phyloP scores from a whole-genome alignment of 2,329 filamentous ascomycete genomes.

The Colletotrichum musae region DNA sequence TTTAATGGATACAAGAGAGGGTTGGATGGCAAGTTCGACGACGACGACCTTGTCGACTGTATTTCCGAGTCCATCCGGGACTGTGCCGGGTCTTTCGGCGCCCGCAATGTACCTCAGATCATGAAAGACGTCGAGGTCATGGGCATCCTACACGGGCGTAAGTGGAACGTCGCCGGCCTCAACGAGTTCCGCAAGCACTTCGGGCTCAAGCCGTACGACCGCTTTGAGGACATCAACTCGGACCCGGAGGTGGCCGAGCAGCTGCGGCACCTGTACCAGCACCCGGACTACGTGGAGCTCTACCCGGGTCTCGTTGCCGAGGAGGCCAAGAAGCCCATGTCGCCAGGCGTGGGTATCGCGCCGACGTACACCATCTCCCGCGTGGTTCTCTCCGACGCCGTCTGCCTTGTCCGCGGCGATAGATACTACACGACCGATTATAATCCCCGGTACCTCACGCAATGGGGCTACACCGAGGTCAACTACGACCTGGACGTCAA shows the following conservation, averaged over 20 bases:
- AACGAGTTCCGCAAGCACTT: conserved; percentile 92
- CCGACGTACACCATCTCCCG: conserved; percentile 84
- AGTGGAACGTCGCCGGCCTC: conserved; percentile 83
- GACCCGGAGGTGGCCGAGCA: conserved; percentile 79
- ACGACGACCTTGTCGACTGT: conserved; percentile 82
- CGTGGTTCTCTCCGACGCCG: conserved; percentile 83
- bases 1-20: conserved; percentile 78
- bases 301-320: conserved; percentile 86
- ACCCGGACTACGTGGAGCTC: conserved; percentile 84
- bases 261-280: conserved; percentile 79
- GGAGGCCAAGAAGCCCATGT: conserved; percentile 81
- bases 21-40: conserved; percentile 77
- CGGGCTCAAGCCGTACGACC: conserved; percentile 80
- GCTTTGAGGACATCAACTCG: conserved; percentile 87
- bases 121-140: conserved; percentile 85
- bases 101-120: conserved; percentile 79
- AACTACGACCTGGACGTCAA: conserved; percentile 81
- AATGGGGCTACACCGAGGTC: conserved; percentile 86
- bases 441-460: conserved; percentile 80
- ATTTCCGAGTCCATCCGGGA: conserved; percentile 81
- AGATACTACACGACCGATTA: conserved; percentile 86
- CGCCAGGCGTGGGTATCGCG: conserved; percentile 80
- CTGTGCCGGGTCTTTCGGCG: conserved; percentile 80
- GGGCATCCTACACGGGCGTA: conserved; percentile 82
- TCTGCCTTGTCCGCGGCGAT: conserved; percentile 83